Evolutionary conservation across 306 rosid genomes (phyloP).

Genomic region (Luffa acutangula): DNA sequence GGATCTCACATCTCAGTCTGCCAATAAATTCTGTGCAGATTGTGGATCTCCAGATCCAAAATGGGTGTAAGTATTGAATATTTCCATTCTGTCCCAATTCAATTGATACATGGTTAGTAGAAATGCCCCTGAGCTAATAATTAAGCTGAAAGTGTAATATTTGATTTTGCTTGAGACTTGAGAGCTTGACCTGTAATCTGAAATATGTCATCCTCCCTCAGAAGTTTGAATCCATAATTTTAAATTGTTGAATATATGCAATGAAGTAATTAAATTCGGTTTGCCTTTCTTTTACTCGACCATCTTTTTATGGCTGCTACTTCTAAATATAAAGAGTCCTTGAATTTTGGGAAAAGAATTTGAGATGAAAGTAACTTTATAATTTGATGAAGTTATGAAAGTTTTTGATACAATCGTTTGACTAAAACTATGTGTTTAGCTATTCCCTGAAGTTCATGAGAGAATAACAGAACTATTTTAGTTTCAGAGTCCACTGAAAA

Average conservation of each 20-base stretch:
- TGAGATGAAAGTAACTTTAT: background rate
- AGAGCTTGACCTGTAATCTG: background rate
- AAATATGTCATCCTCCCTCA: background rate
- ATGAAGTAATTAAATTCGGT: background rate
- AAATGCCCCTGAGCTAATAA: background rate
- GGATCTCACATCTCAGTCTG: conserved; percentile 35
- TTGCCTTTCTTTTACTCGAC: background rate
- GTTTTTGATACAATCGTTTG: background rate
- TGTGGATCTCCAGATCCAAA: conserved; percentile 88
- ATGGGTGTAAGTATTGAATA: conserved; percentile 74
- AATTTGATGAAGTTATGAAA: background rate
- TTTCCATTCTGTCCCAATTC: background rate
- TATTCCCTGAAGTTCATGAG: background rate
- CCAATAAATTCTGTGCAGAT: conserved; percentile 69
- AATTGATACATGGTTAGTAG: background rate
- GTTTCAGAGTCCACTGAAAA: background rate
- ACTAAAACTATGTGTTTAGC: background rate
- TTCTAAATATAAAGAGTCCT: background rate
- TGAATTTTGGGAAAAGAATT: background rate
- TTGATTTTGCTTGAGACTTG: background rate
- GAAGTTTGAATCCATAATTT: background rate
- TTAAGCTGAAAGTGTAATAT: background rate
- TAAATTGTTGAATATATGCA: background rate
- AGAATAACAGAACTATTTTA: background rate
- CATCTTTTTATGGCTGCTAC: background rate